Evolutionary conservation across 768 basidiomycete genomes (phyloP).

Genomic region (Auricularia auricula-judae): DNA sequence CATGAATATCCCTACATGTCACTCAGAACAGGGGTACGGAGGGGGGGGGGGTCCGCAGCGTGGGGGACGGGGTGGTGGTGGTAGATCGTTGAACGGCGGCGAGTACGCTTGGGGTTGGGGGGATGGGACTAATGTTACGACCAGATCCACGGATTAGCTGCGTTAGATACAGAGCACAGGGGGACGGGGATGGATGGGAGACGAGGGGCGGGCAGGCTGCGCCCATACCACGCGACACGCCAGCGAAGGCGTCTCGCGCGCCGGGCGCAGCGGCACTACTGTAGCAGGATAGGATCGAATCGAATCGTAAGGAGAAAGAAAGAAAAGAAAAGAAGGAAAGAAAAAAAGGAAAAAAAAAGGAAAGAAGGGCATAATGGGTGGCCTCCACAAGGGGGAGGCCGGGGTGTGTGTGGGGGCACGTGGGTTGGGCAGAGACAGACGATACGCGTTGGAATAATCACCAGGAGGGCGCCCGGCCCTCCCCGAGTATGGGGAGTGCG

Average conservation of each 20-base stretch:
- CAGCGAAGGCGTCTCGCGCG: not conserved
- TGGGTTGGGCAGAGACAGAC: not conserved
- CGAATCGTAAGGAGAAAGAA: not conserved
- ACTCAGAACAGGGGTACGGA: not conserved
- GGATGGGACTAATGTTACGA: not conserved
- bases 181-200: not conserved
- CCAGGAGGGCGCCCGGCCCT: slow-evolving; percentile 1
- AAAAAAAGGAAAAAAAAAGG: slow-evolving; percentile 4
- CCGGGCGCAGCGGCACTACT: not conserved
- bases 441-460: not conserved
- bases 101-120: not conserved
- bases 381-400: slow-evolving; percentile 8
- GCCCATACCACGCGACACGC: too few relatives aligned
- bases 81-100: not conserved
- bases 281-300: not conserved
- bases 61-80: not conserved
- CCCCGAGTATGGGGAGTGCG: not conserved
- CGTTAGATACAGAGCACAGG: not conserved
- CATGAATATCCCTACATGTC: not conserved
- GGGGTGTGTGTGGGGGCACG: not conserved
- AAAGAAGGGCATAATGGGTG: slow-evolving; percentile 6
- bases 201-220: too few relatives aligned
- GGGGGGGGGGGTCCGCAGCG: not conserved
- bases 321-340: slow-evolving; percentile 1
- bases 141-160: not conserved